Base-by-base conservation (phyloP, 2,329 filamentous ascomycete genomes). In the Colletotrichum chlorophyti region DNA sequence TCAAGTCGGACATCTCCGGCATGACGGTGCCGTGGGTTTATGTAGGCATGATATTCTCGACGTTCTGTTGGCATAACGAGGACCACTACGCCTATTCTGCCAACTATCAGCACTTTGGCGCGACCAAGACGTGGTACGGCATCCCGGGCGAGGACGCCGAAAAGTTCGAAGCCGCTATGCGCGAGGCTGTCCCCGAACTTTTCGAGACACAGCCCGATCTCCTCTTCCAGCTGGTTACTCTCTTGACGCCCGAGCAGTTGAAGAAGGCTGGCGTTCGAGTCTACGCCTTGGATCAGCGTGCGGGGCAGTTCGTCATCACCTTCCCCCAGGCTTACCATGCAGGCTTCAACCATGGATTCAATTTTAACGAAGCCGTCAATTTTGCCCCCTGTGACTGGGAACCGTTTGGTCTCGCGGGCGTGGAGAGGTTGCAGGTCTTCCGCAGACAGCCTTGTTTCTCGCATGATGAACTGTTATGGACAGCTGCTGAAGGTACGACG, bases 21-120 rank as follows among this genome's bases (percentile, higher is more conserved):
- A 99, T 99, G 95, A 99, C 95, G 0, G 94, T 99, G 7, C 95
- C 95, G 1, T 99, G 95, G 95, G 87, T 99, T 4, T 99, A 99
- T 70, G 95, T 99, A 4, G 95, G 95, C 61, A 99, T 99, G 95
- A 96, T 96, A 34, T 99, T 99, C 72, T 99, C 95, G 0, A 98
- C 95, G 0, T 99, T 99, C 70, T 99, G 95, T 74, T 99, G 95
- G 95, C 95, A 99, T 72, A 97, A 97, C 63, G 95, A 99, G 69
- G 95, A 99, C 68, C 95, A 99, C 70, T 97, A 97, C 70, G 90
- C 95, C 2, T 99, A 98, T 71, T 99, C 95, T 1, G 91, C 95
- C 49, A 99, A 99, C 65, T 99, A 98, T 68, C 95, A 99, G 72
- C 95, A 99, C 68, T 96, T 99, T 68, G 95, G 95, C 9, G 93